phyloP scores from a whole-genome alignment of 129 eudicot genomes.

The Flaveria trinervia region DNA sequence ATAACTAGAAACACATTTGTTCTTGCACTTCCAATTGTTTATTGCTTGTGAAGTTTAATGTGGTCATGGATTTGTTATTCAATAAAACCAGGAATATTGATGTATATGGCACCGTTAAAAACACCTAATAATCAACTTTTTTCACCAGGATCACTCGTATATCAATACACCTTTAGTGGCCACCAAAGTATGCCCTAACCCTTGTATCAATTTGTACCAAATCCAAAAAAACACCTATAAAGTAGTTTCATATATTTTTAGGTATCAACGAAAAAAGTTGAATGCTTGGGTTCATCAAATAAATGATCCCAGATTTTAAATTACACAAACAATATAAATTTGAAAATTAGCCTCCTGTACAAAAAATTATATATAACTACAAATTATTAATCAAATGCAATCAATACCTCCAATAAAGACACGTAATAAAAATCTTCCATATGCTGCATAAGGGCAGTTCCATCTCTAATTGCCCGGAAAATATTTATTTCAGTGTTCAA shows the following conservation, averaged over 20 bases:
- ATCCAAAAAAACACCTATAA: too few species aligned
- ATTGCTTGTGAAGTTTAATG: not conserved
- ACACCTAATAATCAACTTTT: too few species aligned
- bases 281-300: not conserved
- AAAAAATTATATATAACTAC: not conserved
- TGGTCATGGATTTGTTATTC: not conserved
- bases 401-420: constrained; percentile 70
- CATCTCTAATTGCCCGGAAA: constrained; percentile 85
- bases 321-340: not conserved
- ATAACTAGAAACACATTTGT: too few species aligned
- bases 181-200: too few species aligned
- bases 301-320: not conserved
- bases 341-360: not conserved
- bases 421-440: constrained; percentile 97
- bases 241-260: too few species aligned
- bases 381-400: not conserved
- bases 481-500: constrained; percentile 91
- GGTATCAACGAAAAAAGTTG: not conserved
- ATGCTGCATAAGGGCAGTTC: constrained; percentile 97
- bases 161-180: not conserved
- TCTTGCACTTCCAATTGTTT: not conserved
- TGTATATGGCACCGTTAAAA: too few species aligned
- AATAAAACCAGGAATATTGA: too few species aligned
- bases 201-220: too few species aligned
- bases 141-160: too few species aligned